Evolutionary conservation across 2,329 filamentous ascomycete species (phyloP).

Genomic region (Colletotrichum viniferum): DNA sequence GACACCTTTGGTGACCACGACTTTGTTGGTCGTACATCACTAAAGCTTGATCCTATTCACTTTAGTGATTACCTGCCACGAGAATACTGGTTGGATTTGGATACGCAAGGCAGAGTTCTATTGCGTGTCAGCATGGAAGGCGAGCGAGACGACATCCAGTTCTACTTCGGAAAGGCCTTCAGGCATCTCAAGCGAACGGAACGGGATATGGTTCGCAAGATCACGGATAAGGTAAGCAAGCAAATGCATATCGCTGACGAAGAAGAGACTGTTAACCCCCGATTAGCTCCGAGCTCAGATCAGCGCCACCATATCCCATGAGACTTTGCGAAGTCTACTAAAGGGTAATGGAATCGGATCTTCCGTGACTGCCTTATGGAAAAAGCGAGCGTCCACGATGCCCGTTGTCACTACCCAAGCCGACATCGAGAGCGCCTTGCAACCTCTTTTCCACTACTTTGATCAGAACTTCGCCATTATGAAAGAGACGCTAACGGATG

Average conservation of each 20-base stretch:
- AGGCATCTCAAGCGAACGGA: constrained; percentile 93
- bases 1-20: constrained; percentile 97
- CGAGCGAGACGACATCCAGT: constrained; percentile 96
- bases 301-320: constrained; percentile 82
- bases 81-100: constrained; percentile 97
- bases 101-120: constrained; percentile 89
- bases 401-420: constrained; percentile 64
- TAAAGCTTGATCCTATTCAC: constrained; percentile 97
- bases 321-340: constrained; percentile 77
- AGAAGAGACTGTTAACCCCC: constrained; percentile 23
- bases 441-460: constrained; percentile 90
- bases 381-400: constrained; percentile 59
- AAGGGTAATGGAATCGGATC: constrained; percentile 73
- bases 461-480: constrained; percentile 99
- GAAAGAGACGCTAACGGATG: constrained; percentile 93
- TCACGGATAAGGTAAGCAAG: constrained; percentile 86
- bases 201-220: constrained; percentile 96
- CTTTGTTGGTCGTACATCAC: constrained; percentile 92
- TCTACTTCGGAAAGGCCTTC: constrained; percentile 98
- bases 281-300: constrained; percentile 87
- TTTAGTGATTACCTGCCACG: constrained; percentile 95
- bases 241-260: not conserved
- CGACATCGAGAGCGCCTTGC: constrained; percentile 81
- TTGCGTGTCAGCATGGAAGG: constrained; percentile 98
- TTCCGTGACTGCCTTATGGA: constrained; percentile 73